Conservation (phyloP, 768 basidiomycete genomes). For the Lactifluus piperatus region DNA sequence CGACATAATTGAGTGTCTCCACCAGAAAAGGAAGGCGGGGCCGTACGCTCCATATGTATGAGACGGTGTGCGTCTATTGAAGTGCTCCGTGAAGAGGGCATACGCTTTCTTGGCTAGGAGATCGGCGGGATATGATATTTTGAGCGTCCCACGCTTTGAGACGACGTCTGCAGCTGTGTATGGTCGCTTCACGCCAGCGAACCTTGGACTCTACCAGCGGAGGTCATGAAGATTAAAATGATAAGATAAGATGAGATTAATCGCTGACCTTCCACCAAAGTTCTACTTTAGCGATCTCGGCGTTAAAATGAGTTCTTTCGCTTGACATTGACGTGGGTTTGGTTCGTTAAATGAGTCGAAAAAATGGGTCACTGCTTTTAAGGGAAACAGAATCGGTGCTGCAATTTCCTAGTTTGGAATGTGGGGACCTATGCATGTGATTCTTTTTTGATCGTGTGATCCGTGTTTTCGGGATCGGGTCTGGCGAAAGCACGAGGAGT, state of each 20-base stretch:
- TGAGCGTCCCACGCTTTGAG: slow-evolving; percentile 83
- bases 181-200: slow-evolving; percentile 77
- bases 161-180: slow-evolving; percentile 93
- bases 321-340: slow-evolving; percentile 40
- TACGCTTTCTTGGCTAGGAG: slow-evolving; percentile 83
- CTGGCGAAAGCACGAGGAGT: no score
- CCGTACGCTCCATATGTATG: slow-evolving; percentile 95
- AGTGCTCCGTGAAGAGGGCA: slow-evolving; percentile 64
- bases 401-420: slow-evolving; percentile 2
- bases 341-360: not conserved
- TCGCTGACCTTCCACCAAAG: slow-evolving; percentile 87
- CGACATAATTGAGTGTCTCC: not conserved
- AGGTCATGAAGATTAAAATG: not conserved
- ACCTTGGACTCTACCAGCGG: slow-evolving; percentile 79
- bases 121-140: slow-evolving; percentile 81
- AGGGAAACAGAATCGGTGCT: no score
- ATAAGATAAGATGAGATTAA: not conserved
- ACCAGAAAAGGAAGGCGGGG: not conserved
- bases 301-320: slow-evolving; percentile 62
- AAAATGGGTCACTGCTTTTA: no score
- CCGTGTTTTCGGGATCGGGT: no score
- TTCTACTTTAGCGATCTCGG: slow-evolving; percentile 81
- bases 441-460: not conserved
- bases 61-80: slow-evolving; percentile 67
- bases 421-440: slow-evolving; percentile 4